These are phyloP conservation scores for Termitomyces sp. DNA, from an alignment of 768 basidiomycete genomes.

Conservation along the genomic window DNA sequence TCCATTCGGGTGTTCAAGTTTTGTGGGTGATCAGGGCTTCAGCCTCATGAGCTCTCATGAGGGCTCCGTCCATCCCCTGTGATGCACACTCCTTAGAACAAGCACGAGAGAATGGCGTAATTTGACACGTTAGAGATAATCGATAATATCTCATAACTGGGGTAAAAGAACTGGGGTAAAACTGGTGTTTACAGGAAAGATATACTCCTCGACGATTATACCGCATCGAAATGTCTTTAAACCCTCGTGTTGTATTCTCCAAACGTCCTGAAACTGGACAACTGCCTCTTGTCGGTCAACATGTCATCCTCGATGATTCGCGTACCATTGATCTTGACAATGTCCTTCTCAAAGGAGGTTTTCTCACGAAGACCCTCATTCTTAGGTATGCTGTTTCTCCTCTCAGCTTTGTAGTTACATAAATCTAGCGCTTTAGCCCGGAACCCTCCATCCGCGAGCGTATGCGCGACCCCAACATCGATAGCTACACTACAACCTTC, in stretches of 20 bases:
- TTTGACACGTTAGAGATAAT: no score
- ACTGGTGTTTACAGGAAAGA: no score
- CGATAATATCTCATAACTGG: no score
- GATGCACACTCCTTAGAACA: no score
- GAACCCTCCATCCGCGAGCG: constrained; percentile 8
- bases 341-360: constrained; percentile 18
- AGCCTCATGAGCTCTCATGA: no score
- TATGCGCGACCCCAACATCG: constrained; percentile 5
- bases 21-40: no score
- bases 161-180: no score
- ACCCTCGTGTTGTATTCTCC: constrained; percentile 7
- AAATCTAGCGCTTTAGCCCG: background rate
- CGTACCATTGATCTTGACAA: constrained; percentile 18
- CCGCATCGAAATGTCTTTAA: background rate
- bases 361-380: constrained; percentile 17
- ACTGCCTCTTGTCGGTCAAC: constrained; percentile 9
- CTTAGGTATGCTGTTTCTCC: constrained; percentile 1
- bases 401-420: background rate
- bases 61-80: no score
- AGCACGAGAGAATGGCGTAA: no score
- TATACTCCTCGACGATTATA: no score
- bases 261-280: constrained; percentile 1
- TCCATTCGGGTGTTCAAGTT: no score
- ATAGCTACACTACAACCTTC: constrained; percentile 11
- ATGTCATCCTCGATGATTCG: constrained; percentile 10